phyloP scores from a whole-genome alignment of 1,284 basidiomycete species.

The Cryptococcus jaspeensis region DNA sequence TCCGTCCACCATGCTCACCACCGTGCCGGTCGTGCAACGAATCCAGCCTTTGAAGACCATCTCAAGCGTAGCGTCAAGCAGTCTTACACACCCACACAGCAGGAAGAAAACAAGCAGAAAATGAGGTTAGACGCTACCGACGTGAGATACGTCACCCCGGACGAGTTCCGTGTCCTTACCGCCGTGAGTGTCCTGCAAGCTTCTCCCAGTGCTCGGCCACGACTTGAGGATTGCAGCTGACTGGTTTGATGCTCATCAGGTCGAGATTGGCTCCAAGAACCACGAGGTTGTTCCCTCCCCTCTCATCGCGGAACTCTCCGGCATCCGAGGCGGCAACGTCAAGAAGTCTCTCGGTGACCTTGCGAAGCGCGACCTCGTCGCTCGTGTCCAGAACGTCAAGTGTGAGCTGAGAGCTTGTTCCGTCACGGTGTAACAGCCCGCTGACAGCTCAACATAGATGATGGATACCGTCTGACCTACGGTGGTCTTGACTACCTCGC shows the following conservation, averaged over 20 bases:
- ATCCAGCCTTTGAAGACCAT: too few species aligned
- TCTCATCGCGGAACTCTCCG: conserved; percentile 88
- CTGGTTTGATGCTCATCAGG: conserved; percentile 55
- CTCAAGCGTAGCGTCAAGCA: too few species aligned
- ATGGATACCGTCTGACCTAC: conserved; percentile 95
- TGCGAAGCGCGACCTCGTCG: conserved; percentile 87
- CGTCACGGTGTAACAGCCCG: neutral
- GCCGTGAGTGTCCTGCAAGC: conserved; percentile 62
- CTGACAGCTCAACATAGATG: conserved; percentile 61
- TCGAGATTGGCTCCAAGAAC: conserved; percentile 97
- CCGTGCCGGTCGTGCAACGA: too few species aligned
- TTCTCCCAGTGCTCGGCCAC: neutral
- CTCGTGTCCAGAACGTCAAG: conserved; percentile 84
- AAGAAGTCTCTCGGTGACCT: conserved; percentile 89
- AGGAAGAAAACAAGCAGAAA: conserved; percentile 3
- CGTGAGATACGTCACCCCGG: conserved; percentile 84
- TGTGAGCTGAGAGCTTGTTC: conserved; percentile 58
- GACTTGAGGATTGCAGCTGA: neutral
- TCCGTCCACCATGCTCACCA: too few species aligned
- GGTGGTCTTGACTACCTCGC: conserved; percentile 97
- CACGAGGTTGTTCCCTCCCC: conserved; percentile 90
- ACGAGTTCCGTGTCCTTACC: conserved; percentile 92
- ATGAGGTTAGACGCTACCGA: conserved; percentile 97
- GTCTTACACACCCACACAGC: too few species aligned
- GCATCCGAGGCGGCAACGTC: conserved; percentile 83